Evolutionary conservation across 2,329 filamentous ascomycete species (phyloP).

Genomic region (Aspergillus bombycis): DNA sequence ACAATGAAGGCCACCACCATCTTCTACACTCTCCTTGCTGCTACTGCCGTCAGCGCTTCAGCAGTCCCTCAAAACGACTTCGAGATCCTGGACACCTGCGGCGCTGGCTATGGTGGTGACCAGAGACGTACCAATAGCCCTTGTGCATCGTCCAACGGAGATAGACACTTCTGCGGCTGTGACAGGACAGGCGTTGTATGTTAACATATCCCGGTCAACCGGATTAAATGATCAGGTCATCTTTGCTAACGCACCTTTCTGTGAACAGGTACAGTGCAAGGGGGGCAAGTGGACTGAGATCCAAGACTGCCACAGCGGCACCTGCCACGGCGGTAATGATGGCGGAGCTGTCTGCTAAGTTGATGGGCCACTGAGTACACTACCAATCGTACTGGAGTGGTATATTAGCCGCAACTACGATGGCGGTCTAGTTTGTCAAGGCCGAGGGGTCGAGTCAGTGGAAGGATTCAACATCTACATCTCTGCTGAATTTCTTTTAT

Average conservation of each 20-base stretch:
- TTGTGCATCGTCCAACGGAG: conserved; percentile 14
- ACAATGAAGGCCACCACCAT: conserved; percentile 18
- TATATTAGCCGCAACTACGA: too few relatives aligned
- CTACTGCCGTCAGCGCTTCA: conserved; percentile 14
- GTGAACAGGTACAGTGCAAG: conserved; percentile 15
- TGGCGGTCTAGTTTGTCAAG: too few relatives aligned
- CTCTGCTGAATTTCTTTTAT: too few relatives aligned
- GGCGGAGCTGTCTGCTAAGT: conserved; percentile 13
- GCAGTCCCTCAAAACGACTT: not conserved
- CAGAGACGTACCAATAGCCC: conserved; percentile 19
- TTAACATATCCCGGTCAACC: not conserved
- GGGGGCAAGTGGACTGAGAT: conserved; percentile 18
- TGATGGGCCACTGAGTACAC: too few relatives aligned
- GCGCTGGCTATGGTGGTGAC: conserved; percentile 10
- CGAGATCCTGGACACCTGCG: conserved; percentile 11
- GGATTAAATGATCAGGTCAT: not conserved
- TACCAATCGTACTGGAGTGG: too few relatives aligned
- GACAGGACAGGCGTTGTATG: conserved; percentile 20
- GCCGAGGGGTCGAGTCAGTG: too few relatives aligned
- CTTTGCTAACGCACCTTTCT: conserved; percentile 6
- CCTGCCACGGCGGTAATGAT: conserved; percentile 12
- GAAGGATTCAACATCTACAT: too few relatives aligned
- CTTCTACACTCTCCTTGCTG: conserved; percentile 16
- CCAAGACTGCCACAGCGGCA: conserved; percentile 6
- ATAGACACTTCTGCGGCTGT: conserved; percentile 19